Base-by-base conservation (phyloP, 2,329 filamentous ascomycete species). In the Fusarium sororula region DNA sequence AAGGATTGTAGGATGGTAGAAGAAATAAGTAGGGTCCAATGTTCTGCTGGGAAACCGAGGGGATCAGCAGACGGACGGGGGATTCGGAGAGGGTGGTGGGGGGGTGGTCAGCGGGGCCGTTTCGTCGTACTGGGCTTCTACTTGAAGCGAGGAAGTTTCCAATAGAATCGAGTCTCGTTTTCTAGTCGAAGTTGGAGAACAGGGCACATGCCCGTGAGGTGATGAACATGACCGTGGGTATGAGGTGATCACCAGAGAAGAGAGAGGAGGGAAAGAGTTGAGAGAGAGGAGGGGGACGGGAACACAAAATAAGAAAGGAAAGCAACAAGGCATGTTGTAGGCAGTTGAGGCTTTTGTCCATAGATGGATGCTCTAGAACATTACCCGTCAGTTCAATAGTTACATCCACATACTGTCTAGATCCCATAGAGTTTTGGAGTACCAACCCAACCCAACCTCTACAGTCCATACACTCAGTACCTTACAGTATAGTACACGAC, bases 31-130 rank as follows among this genome's bases (percentile, higher is more conserved):
- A 66, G 39, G 51, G 38, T 30, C 62, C 62, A 67, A 45, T 54
- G 58, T 75, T 62, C 58, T 66, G 62, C 56, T 70, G 55, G 74
- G 61, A 60, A 63, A 57, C 66, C 62, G 51, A 73, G 59, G 45
- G 65, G 72, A 78, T 78, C 76, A 78, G 76, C 76, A 75, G 76
- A 77, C 69, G 37, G 70, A 73, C 63, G 73, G 67, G 41, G 72
- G 67, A 67, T 20, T 51, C 44, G 66, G 51, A 68, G 70, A 75
- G 74, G 66, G 72, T 66, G 66, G 71, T 70, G 73, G 73, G 70
- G 68, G 66, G 63, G 72, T 75, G 71, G 72, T 74, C 72, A 74
- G 72, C 72, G 72, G 72, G 75, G 75, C 68, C 65, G 72, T 69
- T 69, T 69, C 64, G 67, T 68, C 51, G 72, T 75, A 64, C 50